Evolutionary conservation across 2,329 filamentous ascomycete genomes (phyloP), one percentile per base, ranked within the genome.

Genomic region (Fusarium sp.): DNA sequence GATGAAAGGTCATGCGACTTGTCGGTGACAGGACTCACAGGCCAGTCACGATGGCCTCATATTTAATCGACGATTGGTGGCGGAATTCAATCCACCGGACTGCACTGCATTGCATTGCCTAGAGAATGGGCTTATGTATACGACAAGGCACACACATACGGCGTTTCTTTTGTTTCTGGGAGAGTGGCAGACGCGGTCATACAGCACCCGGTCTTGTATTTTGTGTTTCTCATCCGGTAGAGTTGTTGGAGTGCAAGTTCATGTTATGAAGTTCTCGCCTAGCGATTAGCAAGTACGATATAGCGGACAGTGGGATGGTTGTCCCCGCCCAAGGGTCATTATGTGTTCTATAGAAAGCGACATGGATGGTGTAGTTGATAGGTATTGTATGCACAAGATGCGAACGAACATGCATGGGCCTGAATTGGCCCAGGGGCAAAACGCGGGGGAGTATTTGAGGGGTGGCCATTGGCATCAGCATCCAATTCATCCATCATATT

Each of bases 1-100:
- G 85, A 73, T 86, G 79, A 78, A 60, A 59, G 50, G 42, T 45
- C 61, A 57, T 47, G 20, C 43, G 49, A 60, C 34, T 25, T 43
- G 25, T 41, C 14, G 27, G 27, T 50, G 63, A 48, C 48, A 66
- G 48, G 63, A 61, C 43, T 67, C 47, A 66, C 41, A 46, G 42
- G 32, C 56, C 42, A 66, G 57, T 72, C 66, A 68, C 53, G 55
- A 70, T 63, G 54, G 60, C 60, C 55, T 72, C 58, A 45, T 54
- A 37, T 55, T 32, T 57, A 55, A 47, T 55, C 28, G 50, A 57
- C 54, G 47, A 65, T 65, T 72, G 47, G 51, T 58, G 70, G 51
- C 54, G 56, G 45, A 63, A 62, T 48, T 54, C 59, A 49, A 47
- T 56, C 9, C 49, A 7, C 20, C 23, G 45, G 56, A 70, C 57